Evolutionary conservation across 805 yeast species (phyloP).

Genomic region (Ogataea wickerhamii): DNA sequence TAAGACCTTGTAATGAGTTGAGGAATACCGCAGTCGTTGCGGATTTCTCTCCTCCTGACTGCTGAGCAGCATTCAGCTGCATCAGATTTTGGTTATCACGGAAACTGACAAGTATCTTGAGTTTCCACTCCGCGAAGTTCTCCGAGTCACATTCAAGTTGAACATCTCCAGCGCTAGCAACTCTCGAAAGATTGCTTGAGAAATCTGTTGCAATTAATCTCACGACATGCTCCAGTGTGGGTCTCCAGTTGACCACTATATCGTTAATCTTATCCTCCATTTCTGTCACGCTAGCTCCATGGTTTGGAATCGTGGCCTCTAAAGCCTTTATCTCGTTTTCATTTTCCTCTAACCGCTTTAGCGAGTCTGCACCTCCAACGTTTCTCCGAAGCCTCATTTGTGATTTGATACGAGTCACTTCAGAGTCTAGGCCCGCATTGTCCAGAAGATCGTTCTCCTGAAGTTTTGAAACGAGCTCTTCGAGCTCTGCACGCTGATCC

Average conservation of each 20-base stretch:
- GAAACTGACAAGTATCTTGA: conserved; percentile 81
- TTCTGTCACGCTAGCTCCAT: conserved; percentile 30
- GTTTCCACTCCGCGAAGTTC: conserved; percentile 69
- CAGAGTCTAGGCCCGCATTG: conserved; percentile 35
- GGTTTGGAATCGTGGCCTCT: conserved; percentile 37
- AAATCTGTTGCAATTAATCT: conserved; percentile 59
- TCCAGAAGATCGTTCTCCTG: conserved; percentile 33
- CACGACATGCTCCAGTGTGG: conserved; percentile 52
- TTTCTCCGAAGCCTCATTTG: conserved; percentile 32
- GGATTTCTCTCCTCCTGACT: conserved; percentile 97
- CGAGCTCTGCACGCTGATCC: conserved; percentile 40
- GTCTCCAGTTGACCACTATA: conserved; percentile 49
- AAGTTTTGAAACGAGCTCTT: conserved; percentile 33
- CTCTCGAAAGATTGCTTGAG: conserved; percentile 59
- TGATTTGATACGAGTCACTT: conserved; percentile 40
- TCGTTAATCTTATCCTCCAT: conserved; percentile 38
- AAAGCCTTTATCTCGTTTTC: conserved; percentile 36
- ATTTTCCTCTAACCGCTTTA: conserved; percentile 35
- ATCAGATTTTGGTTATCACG: conserved; percentile 71
- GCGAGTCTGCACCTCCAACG: conserved; percentile 27
- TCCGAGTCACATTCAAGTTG: conserved; percentile 48
- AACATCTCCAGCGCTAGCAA: conserved; percentile 88
- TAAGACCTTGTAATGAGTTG: conserved; percentile 84
- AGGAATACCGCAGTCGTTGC: conserved; percentile 89
- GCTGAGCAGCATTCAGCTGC: conserved; percentile 78